Percentiles rank a stretch among this genome's conserved stretches.
phyloP scores from a whole-genome alignment of 352 stramenopile species.

The Achlya hypogyna region DNA sequence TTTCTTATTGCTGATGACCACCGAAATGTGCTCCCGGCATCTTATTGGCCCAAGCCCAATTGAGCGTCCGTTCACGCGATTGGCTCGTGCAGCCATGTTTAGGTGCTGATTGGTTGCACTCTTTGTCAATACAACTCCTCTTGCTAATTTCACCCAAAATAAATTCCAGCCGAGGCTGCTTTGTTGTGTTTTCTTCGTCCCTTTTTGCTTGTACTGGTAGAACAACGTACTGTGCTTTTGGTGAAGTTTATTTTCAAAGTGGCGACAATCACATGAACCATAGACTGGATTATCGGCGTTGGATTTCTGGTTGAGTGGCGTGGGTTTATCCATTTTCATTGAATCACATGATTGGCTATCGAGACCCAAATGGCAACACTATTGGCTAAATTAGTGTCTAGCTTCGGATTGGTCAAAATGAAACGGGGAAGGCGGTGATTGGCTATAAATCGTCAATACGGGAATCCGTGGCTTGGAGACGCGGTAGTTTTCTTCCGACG shows the following conservation, averaged over 20 bases:
- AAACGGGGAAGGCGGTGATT: not conserved
- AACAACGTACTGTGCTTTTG: too few species aligned
- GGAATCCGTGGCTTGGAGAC: conserved; percentile 6
- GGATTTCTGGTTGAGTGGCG: not conserved
- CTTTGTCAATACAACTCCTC: too few species aligned
- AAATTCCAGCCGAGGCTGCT: too few species aligned
- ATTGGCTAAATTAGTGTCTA: not conserved
- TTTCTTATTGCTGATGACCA: not conserved
- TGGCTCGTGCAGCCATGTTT: not conserved
- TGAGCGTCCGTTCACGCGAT: not conserved
- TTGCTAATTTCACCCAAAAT: too few species aligned
- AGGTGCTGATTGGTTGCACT: not conserved
- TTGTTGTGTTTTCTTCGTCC: too few species aligned
- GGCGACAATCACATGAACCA: too few species aligned
- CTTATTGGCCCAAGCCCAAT: conserved; percentile 13
- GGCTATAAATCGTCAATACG: not conserved
- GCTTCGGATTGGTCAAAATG: conserved; percentile 1
- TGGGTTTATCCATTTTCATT: not conserved
- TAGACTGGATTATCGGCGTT: too few species aligned
- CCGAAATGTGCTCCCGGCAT: not conserved
- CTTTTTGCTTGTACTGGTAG: too few species aligned
- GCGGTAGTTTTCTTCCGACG: conserved; percentile 1
- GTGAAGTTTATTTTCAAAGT: too few species aligned
- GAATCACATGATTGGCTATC: too few species aligned
- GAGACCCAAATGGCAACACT: too few species aligned